These are phyloP conservation scores for Fusarium austroafricanum DNA, from an alignment of 2,329 filamentous ascomycete genomes.

Conservation along the genomic window DNA sequence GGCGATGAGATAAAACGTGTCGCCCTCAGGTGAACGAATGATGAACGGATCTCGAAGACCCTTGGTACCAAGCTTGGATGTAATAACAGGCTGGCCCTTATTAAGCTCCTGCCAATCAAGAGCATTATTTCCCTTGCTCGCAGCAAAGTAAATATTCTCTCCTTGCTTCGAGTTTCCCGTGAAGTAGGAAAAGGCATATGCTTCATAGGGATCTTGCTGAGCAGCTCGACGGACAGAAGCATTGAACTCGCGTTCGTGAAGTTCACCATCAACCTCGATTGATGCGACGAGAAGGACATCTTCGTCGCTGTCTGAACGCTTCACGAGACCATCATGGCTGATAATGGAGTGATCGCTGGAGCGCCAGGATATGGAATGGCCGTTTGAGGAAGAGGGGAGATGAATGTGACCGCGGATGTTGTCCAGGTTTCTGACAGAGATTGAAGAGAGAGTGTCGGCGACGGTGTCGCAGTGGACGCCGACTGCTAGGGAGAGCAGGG, in stretches of 20 bases:
- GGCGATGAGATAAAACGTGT: slow-evolving; percentile 63
- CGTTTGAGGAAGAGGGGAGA: slow-evolving; percentile 49
- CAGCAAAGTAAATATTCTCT: slow-evolving; percentile 65
- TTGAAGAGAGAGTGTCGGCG: slow-evolving; percentile 14
- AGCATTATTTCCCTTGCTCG: slow-evolving; percentile 64
- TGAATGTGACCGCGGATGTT: slow-evolving; percentile 55
- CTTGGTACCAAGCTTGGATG: slow-evolving; percentile 59
- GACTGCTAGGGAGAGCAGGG: neutral
- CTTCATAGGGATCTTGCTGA: slow-evolving; percentile 52
- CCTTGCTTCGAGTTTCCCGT: slow-evolving; percentile 57
- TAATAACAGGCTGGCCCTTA: slow-evolving; percentile 58
- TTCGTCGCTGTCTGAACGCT: slow-evolving; percentile 44
- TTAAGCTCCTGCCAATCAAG: slow-evolving; percentile 64
- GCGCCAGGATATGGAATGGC: slow-evolving; percentile 50
- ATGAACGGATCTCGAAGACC: slow-evolving; percentile 66
- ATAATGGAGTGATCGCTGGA: slow-evolving; percentile 52
- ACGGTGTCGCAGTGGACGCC: neutral
- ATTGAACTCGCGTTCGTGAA: slow-evolving; percentile 47
- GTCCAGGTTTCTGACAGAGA: slow-evolving; percentile 50
- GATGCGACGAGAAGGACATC: slow-evolving; percentile 53
- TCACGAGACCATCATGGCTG: slow-evolving; percentile 51
- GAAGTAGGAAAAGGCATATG: slow-evolving; percentile 65
- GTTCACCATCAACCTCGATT: slow-evolving; percentile 42
- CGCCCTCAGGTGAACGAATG: slow-evolving; percentile 62
- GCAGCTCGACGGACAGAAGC: slow-evolving; percentile 51